These are phyloP conservation scores for Cladosporium cucumerinum DNA, from an alignment of 2,329 filamentous ascomycete genomes.

Conservation along the genomic window DNA sequence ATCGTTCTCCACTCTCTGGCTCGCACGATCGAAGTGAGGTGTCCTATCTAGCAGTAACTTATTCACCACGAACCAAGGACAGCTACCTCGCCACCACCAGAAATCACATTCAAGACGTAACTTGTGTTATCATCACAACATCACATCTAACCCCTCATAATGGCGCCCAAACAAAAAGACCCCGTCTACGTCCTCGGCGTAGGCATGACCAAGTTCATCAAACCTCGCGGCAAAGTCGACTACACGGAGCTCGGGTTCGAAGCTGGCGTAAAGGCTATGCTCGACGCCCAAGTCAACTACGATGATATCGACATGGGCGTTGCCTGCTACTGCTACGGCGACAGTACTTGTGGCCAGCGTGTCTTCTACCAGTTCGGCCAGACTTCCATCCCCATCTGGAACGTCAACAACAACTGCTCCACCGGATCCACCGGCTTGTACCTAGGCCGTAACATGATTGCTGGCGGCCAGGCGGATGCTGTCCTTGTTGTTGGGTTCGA, in stretches of 20 bases:
- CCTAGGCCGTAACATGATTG: slow-evolving; percentile 77
- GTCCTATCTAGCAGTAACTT: not conserved
- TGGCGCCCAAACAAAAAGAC: slow-evolving; percentile 15
- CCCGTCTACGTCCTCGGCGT: slow-evolving; percentile 83
- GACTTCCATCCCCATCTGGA: slow-evolving; percentile 93
- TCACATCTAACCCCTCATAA: not conserved
- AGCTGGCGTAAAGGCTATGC: slow-evolving; percentile 81
- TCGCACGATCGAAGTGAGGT: not conserved
- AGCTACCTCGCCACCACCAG: not conserved
- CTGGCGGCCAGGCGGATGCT: slow-evolving; percentile 78
- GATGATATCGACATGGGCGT: slow-evolving; percentile 93
- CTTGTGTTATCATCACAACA: not conserved
- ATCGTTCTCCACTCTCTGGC: not conserved
- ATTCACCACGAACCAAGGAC: not conserved
- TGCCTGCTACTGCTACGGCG: slow-evolving; percentile 97
- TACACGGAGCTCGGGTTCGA: slow-evolving; percentile 94
- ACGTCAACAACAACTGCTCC: slow-evolving; percentile 98
- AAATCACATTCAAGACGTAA: not conserved
- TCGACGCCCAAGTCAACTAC: slow-evolving; percentile 84
- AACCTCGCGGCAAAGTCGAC: slow-evolving; percentile 88
- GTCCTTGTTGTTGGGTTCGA: slow-evolving; percentile 92
- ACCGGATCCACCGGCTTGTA: slow-evolving; percentile 89
- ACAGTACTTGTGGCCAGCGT: slow-evolving; percentile 89
- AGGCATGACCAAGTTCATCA: slow-evolving; percentile 99
- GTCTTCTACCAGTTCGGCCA: slow-evolving; percentile 99